Percentiles rank a stretch among this genome's conserved stretches.
Conservation (phyloP, 2,329 filamentous ascomycete species). For the Alternaria triticina region DNA sequence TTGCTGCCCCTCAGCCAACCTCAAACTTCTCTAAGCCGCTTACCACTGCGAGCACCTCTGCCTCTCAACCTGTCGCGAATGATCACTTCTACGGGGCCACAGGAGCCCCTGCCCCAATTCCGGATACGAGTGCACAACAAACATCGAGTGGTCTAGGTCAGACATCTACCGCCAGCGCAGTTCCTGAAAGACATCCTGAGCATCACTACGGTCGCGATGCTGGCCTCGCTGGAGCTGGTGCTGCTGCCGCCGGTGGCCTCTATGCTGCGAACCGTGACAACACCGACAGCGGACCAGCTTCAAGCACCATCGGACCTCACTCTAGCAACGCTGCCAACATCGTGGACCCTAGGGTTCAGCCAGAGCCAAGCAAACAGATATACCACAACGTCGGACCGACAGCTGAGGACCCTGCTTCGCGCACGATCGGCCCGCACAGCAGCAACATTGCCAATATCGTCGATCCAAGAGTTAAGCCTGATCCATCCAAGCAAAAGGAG, state of each 20-base stretch:
- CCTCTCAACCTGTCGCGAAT: background rate
- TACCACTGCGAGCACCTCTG: background rate
- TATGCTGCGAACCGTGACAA: conserved; percentile 24
- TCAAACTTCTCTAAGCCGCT: conserved; percentile 6
- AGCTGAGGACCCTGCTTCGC: conserved; percentile 31
- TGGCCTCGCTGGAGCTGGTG: conserved; percentile 25
- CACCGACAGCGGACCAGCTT: conserved; percentile 28
- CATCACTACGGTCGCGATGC: conserved; percentile 36
- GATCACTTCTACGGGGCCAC: conserved; percentile 14
- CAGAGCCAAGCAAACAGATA: conserved; percentile 25
- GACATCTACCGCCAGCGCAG: background rate
- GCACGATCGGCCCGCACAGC: conserved; percentile 38
- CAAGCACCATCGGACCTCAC: conserved; percentile 39
- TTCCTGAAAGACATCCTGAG: conserved; percentile 11
- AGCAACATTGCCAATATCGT: conserved; percentile 43
- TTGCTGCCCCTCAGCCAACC: background rate
- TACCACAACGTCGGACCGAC: conserved; percentile 29
- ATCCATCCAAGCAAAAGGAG: conserved; percentile 37
- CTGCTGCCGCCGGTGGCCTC: conserved; percentile 21
- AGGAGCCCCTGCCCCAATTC: conserved; percentile 15
- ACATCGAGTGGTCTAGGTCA: background rate
- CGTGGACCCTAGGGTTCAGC: conserved; percentile 42
- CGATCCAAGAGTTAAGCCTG: conserved; percentile 40
- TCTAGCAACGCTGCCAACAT: conserved; percentile 41
- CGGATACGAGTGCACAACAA: background rate